phyloP scores from a whole-genome alignment of 768 basidiomycete species.

The Kwoniella botswanensis region DNA sequence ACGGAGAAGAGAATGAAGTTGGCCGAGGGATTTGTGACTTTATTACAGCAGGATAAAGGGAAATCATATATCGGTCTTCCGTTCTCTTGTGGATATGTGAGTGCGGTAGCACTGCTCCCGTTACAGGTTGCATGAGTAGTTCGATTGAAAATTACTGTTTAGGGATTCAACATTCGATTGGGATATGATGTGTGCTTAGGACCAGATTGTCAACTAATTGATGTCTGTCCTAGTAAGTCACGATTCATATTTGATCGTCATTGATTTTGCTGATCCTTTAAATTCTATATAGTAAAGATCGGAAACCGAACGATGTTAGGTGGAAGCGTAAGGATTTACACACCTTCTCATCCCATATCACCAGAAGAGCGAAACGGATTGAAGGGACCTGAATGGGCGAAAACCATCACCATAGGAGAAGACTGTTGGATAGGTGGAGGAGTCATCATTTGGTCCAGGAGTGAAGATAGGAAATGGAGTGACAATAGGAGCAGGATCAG shows the following conservation, averaged over 20 bases:
- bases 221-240: constrained; percentile 46
- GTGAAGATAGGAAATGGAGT: constrained; percentile 56
- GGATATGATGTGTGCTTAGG: constrained; percentile 46
- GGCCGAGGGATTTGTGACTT: constrained; percentile 13
- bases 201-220: constrained; percentile 40
- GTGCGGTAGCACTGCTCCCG: constrained; percentile 9
- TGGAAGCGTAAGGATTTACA: constrained; percentile 50
- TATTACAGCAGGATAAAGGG: constrained; percentile 9
- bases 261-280: neutral
- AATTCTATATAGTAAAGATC: constrained; percentile 38
- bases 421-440: constrained; percentile 59
- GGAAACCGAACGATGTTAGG: constrained; percentile 55
- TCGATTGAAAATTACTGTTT: neutral
- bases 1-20: constrained; percentile 33
- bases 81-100: constrained; percentile 51
- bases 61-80: constrained; percentile 27
- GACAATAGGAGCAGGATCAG: constrained; percentile 55
- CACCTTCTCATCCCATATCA: constrained; percentile 43
- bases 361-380: constrained; percentile 54
- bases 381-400: constrained; percentile 52
- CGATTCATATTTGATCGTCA: neutral
- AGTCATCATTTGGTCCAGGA: constrained; percentile 50
- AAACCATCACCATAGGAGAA: constrained; percentile 54
- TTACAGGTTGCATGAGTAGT: no score
- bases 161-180: constrained; percentile 50